A percentile compares a stretch with the other conserved stretches of the same genome.
Conservation (phyloP, 2,329 filamentous ascomycete genomes). For the Sporothrix curviconia region DNA sequence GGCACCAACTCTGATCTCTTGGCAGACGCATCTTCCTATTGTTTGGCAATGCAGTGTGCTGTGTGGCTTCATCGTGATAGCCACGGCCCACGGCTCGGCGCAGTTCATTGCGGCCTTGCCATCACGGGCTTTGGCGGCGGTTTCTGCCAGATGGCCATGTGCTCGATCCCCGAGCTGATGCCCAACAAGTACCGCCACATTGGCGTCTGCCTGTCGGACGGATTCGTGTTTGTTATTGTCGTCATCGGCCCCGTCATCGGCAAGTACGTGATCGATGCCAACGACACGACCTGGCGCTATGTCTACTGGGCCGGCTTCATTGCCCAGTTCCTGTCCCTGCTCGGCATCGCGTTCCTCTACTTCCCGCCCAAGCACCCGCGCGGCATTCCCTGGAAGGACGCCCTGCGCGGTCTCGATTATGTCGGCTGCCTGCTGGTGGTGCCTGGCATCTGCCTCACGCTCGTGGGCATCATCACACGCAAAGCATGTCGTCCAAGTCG, state of each 20-base stretch:
- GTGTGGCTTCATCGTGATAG: slow-evolving; percentile 9
- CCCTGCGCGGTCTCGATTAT: slow-evolving; percentile 13
- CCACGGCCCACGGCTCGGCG: slow-evolving; percentile 6
- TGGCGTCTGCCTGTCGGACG: slow-evolving; percentile 13
- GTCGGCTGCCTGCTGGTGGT: slow-evolving; percentile 11
- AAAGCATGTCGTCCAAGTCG: background rate
- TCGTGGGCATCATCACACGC: slow-evolving; percentile 11
- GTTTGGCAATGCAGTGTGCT: slow-evolving; percentile 6
- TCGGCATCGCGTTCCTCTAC: slow-evolving; percentile 2
- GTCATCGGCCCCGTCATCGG: slow-evolving; percentile 13
- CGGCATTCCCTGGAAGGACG: slow-evolving; percentile 15
- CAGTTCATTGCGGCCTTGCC: slow-evolving; percentile 13
- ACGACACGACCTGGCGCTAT: slow-evolving; percentile 10
- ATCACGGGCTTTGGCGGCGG: slow-evolving; percentile 11
- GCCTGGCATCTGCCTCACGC: slow-evolving; percentile 11
- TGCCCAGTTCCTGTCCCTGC: background rate
- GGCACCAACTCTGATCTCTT: slow-evolving; percentile 15
- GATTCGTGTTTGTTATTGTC: slow-evolving; percentile 14
- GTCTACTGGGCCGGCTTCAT: slow-evolving; percentile 17
- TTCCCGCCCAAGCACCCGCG: slow-evolving; percentile 14
- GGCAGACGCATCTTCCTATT: slow-evolving; percentile 12
- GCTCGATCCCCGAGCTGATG: slow-evolving; percentile 13
- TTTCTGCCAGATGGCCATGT: slow-evolving; percentile 9
- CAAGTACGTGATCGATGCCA: slow-evolving; percentile 4
- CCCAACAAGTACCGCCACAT: slow-evolving; percentile 16